Base-by-base conservation (phyloP, 768 basidiomycete genomes). In the Boletus fagicola region DNA sequence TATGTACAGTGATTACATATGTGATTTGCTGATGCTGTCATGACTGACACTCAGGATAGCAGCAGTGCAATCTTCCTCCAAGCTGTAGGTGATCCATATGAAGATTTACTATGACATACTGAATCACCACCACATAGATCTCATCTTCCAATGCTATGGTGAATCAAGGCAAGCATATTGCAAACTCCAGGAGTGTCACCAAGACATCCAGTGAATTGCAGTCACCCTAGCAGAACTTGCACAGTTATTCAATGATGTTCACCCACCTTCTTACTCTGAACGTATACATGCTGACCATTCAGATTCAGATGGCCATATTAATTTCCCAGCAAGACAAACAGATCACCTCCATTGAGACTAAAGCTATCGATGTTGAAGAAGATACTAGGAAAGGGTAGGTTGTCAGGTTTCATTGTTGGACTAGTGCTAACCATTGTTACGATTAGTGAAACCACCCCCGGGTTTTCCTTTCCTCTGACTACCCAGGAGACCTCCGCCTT, bases 121-220 rank as follows among this genome's bases (percentile, higher is more conserved):
- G 36, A 51, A 48, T 22, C 2, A 0, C 12, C 51, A 30, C 39
- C 8, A 10, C 35, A 10, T 59, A 92, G 91, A 77, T 94, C 43
- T 80, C 87, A 40, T 78, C 78, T 30, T 90, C 90, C n/a, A 85
- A 83, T 49, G 85, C n/a, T 92, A 92, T 70, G 90, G 86, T 33
- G 88, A 92, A 62, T 86, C 92, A 16, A 79, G 92, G 47, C 81
- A 82, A 44, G 94, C 90, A 0, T 92, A 88, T 71, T 81, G 84
- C 49, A 94, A 97, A 73, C 92, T 94, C 0, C 94, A 95, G 69
- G 85, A 89, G 56, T 82, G 94, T 35, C 92, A 95, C 68, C 81
- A 87, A 65, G 93, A 97, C 58, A 83, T 98, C 62, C 80, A 82
- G 62, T 84, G 82, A 70, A 92, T 96, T 68, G 93, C 96, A 71